Base-by-base conservation (phyloP, 1,284 basidiomycete species). In the Malassezia globosa region DNA sequence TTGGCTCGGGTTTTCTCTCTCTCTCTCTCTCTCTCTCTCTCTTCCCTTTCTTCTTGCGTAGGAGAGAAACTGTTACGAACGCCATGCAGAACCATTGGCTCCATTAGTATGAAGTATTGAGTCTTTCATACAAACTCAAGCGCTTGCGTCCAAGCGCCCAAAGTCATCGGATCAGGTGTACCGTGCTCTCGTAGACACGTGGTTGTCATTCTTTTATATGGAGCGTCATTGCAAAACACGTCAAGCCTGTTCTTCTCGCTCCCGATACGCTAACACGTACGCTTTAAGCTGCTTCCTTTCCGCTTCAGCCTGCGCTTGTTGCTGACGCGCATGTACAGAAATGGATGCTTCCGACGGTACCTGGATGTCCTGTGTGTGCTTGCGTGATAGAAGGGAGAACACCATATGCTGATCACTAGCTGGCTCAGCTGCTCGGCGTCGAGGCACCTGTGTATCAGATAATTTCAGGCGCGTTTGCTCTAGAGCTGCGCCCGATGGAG, bases 371-470 rank as follows among this genome's bases (percentile, higher is more conserved):
- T 63, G 59, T 11, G 64, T 63, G 38, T 87, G 85, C 52, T 83
- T 82, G 77, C 92, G 92, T 5, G 89, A 87, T 55, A 97, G 78
- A 37, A 97, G 76, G 7, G 86, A 90, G 73, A 99, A 99, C 59
- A 82, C 84, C 88, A 96, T 96, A 27, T 23, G 31, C 21, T 43
- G 27, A 14, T 22, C 23, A 18, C 8, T 27, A 10, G 25, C 25
- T 24, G 16, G 29, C 23, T 23, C 16, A 23, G n/a, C 26, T 8
- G n/a, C 2, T 14, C 16, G 37, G 21, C 23, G 26, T 22, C 11
- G 22, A 18, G 33, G 41, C 10, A 47, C 31, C 3, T 18, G 14
- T 7, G 37, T 31, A 27, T 18, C 39, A 4, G 37, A 23, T n/a
- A 40, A 40, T n/a, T 38, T 36, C 4, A 47, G 39, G 7, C 44